Conservation (phyloP, 2,329 filamentous ascomycete species). For the Reticulascus tulasneorum region DNA sequence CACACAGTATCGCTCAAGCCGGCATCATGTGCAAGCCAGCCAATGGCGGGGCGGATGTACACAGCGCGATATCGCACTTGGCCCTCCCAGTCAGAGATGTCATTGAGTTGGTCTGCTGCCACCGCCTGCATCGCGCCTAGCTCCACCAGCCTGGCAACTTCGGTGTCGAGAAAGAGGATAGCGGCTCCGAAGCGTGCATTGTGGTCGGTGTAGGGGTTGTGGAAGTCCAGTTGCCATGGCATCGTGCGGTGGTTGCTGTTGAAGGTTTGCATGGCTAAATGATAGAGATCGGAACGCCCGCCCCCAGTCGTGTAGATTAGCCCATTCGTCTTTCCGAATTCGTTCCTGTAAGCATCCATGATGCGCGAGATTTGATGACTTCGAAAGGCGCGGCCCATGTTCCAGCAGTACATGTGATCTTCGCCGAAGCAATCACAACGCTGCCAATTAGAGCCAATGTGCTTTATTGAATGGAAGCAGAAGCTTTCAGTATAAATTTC, state of each 20-base stretch:
- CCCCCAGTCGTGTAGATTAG: too few species aligned
- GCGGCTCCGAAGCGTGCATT: not conserved
- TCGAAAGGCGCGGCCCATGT: constrained; percentile 1
- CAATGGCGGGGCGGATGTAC: not conserved
- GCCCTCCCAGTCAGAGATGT: not conserved
- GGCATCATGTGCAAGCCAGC: constrained; percentile 1
- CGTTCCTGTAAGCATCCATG: not conserved
- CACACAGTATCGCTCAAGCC: constrained; percentile 3
- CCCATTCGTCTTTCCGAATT: too few species aligned
- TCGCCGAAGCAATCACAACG: not conserved
- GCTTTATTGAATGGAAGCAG: not conserved
- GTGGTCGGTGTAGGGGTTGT: constrained; percentile 1
- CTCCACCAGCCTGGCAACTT: not conserved
- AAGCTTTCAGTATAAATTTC: constrained; percentile 1
- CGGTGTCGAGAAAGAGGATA: not conserved
- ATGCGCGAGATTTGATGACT: not conserved
- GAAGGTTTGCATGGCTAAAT: too few species aligned
- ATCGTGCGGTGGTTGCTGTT: too few species aligned
- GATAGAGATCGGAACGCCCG: too few species aligned
- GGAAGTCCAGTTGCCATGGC: too few species aligned
- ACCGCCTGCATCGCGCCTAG: not conserved
- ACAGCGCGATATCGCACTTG: not conserved
- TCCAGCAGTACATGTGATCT: not conserved
- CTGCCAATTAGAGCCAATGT: not conserved
- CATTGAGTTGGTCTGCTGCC: not conserved